Conservation (phyloP, 371 early-diverging fungal species). For the Fennellomyces sp. region DNA sequence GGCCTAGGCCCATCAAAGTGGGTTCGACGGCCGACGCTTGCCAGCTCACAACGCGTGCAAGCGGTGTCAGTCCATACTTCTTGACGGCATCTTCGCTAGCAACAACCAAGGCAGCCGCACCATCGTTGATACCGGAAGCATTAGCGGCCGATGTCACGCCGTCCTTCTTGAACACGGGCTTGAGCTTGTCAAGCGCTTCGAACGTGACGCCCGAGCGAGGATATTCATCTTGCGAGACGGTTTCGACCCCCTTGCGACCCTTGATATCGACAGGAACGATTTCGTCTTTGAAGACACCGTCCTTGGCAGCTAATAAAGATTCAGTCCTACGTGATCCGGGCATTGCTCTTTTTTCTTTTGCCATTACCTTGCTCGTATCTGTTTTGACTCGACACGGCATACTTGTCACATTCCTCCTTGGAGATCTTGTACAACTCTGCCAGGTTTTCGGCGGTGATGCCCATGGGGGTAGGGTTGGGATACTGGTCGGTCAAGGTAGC, state of each 20-base stretch:
- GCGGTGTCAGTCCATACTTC: slow-evolving; percentile 77
- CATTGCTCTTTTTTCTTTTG: not conserved
- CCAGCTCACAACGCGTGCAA: slow-evolving; percentile 90
- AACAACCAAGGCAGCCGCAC: slow-evolving; percentile 91
- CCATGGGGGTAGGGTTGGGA: slow-evolving; percentile 90
- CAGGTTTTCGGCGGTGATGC: slow-evolving; percentile 95
- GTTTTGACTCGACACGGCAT: slow-evolving; percentile 83
- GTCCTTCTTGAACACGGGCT: slow-evolving; percentile 89
- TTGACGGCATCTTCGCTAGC: slow-evolving; percentile 88
- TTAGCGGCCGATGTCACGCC: slow-evolving; percentile 96
- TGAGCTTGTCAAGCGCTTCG: slow-evolving; percentile 79
- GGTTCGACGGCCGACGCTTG: slow-evolving; percentile 86
- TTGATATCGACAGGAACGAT: slow-evolving; percentile 89
- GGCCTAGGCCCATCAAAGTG: slow-evolving; percentile 91
- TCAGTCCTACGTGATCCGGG: not conserved
- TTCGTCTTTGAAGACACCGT: slow-evolving; percentile 82
- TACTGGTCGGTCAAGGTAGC: slow-evolving; percentile 87
- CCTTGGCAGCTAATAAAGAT: slow-evolving; percentile 36
- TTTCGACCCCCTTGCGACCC: slow-evolving; percentile 69
- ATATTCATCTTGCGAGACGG: slow-evolving; percentile 85
- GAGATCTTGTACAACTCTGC: slow-evolving; percentile 84
- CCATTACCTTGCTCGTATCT: slow-evolving; percentile 76
- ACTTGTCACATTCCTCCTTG: slow-evolving; percentile 87
- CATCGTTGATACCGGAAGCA: slow-evolving; percentile 96
- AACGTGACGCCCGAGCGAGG: slow-evolving; percentile 85